Evolutionary conservation across 768 basidiomycete species (phyloP), one percentile per base, ranked within the genome.

Genomic region (Cyathus striatus): DNA sequence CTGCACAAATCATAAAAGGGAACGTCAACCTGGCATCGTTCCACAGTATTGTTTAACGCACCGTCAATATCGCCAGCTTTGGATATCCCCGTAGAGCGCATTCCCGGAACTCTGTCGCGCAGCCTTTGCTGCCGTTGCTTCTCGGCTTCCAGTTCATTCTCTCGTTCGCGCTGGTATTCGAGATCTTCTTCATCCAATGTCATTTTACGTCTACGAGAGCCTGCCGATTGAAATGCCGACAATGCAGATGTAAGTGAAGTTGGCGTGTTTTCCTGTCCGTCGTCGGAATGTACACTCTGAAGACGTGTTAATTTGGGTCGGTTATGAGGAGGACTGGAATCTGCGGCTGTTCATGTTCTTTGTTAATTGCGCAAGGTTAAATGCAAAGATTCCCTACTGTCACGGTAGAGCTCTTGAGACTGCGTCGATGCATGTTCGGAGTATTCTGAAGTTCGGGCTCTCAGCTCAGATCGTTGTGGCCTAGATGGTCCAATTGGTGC

Each of bases 61-160:
- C 88, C 87, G 59, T 94, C 92, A 51, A 95, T 89, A 57, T 92
- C 90, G 5, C 88, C 90, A 36, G 77, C 73, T 57, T 73, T 79
- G 33, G 78, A 67, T 51, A 71, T 78, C 26, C 76, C 73, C 37
- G 70, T 77, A 10, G 59, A 55, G 46, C 65, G 68, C 42, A 79
- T 68, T 23, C 79, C 78, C 25, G 85, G 81, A 22, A 76, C 77
- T 56, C 76, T 81, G 44, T 86, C 82, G 49, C 71, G 72, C 55
- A 87, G 82, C 45, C 81, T 73, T 51, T 79, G 78, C 53, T 89
- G 86, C 36, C 80, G 73, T n/a, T 57, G 67, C 51, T 65, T 78
- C 59, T 87, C 84, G 7, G 71, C 72, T 47, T 85, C 82, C 9
- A 75, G 60, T 50, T 86, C 86, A 47, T 68, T 66, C 49, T 76